A percentile compares a stretch with the other conserved stretches of the same genome.
Evolutionary conservation across 805 yeast species (phyloP).

Genomic region (Nakazawaea pomicola): DNA sequence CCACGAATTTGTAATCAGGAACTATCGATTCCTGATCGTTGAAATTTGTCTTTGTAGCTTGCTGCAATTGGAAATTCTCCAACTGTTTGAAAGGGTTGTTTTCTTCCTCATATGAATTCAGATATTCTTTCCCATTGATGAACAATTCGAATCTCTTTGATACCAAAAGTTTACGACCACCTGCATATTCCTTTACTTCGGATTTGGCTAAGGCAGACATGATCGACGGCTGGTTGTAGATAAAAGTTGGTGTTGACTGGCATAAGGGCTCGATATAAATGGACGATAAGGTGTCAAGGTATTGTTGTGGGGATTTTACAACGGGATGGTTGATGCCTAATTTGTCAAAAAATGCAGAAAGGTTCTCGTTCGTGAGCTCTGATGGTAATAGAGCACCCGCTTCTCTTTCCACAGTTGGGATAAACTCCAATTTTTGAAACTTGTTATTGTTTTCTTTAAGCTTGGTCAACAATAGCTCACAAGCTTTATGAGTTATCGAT

Average conservation of each 20-base stretch:
- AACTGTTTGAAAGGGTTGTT: constrained; percentile 76
- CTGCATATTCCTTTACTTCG: constrained; percentile 24
- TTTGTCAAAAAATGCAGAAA: constrained; percentile 34
- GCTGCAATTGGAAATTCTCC: constrained; percentile 59
- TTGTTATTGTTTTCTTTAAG: constrained; percentile 16
- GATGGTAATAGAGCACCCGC: constrained; percentile 49
- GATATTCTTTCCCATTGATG: constrained; percentile 73
- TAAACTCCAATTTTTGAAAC: constrained; percentile 54
- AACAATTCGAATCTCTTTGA: constrained; percentile 83
- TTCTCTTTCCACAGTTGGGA: constrained; percentile 52
- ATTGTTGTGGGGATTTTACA: constrained; percentile 46
- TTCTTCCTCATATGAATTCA: constrained; percentile 95
- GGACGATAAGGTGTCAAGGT: constrained; percentile 62
- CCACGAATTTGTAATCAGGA: constrained; percentile 69
- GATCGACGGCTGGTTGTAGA: constrained; percentile 76
- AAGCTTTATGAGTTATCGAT: constrained; percentile 20
- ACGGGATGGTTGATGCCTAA: constrained; percentile 32
- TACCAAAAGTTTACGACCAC: constrained; percentile 25
- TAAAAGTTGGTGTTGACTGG: constrained; percentile 62
- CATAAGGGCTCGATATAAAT: constrained; percentile 56
- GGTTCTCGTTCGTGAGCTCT: constrained; percentile 31
- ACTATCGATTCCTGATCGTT: constrained; percentile 59
- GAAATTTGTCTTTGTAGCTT: constrained; percentile 36
- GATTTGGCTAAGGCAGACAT: constrained; percentile 90
- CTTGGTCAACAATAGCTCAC: constrained; percentile 12